Evolutionary conservation across 768 basidiomycete species (phyloP), one percentile per base, ranked within the genome.

Genomic region (Lactarius deliciosus): DNA sequence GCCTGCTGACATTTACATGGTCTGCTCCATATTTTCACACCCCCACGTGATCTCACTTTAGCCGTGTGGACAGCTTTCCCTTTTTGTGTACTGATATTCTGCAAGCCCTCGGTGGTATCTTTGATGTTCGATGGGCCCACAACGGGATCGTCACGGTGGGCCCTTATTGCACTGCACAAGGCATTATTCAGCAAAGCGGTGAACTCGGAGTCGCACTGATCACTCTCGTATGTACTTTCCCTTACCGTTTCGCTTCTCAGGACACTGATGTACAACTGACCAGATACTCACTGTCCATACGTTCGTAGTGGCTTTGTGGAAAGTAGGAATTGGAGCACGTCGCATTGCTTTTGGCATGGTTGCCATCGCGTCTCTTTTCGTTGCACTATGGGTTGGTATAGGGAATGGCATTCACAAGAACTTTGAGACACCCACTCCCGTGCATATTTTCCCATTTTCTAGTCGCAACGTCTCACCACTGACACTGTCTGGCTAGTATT

Each of bases 1-100:
- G 55, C 80, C 80, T 9, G 74, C 78, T 60, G 80, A 82, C 66
- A 69, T 79, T 18, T 77, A 81, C 57, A 79, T 82, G 76, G 81
- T 79, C 41, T 57, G 72, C 54, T 16, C 40, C 2, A 38, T 13
- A n/a, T 32, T 18, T 25, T 38, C 18, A 54, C 1, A 8, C 5
- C 30, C 22, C 43, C 38, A 5, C 60, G 16, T 34, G 20, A 56
- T n/a, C 60, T 66, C 30, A 45, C 30, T 25, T 9, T 73, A 72
- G 0, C 61, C 75, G 22, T 75, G 13, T 50, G 20, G 20, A 40
- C 32, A 74, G 74, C 60, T 75, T 13, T 64, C 73, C 11, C 64
- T 75, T 8, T 74, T 75, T 16, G 5, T 38, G 1, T 75, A 77
- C n/a, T 9, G 81, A 81, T 53, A 60, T 79, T 9, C 34, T 80